Conservation (phyloP, 192 early-diverging fungal species). For the Coemansia sp. region DNA sequence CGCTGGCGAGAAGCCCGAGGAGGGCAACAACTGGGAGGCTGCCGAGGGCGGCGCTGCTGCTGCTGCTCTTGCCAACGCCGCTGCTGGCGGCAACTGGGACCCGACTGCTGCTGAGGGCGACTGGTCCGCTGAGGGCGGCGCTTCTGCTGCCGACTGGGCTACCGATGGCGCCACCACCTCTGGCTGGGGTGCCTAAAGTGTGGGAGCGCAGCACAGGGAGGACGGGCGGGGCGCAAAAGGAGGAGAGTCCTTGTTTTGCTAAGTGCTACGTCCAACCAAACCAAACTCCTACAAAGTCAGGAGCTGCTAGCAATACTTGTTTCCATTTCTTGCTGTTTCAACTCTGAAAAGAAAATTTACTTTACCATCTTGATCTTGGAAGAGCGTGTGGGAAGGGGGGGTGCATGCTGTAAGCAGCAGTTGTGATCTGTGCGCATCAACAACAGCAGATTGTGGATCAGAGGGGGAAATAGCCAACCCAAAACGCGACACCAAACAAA, state of each 20-base stretch:
- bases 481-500: too few species aligned
- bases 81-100: slow-evolving; percentile 51
- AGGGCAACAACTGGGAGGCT: slow-evolving; percentile 53
- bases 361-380: slow-evolving; percentile 2
- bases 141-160: slow-evolving; percentile 64
- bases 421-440: neutral
- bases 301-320: slow-evolving; percentile 6
- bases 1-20: slow-evolving; percentile 59
- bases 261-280: neutral
- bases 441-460: too few species aligned
- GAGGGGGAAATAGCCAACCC: too few species aligned
- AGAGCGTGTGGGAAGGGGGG: too few species aligned
- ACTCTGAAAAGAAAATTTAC: slow-evolving; percentile 2
- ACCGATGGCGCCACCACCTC: slow-evolving; percentile 56
- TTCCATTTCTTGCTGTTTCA: slow-evolving; percentile 6
- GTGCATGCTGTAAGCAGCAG: neutral
- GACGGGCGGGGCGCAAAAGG: too few species aligned
- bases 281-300: neutral
- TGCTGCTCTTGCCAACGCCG: slow-evolving; percentile 27
- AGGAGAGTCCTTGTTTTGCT: neutral
- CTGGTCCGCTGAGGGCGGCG: slow-evolving; percentile 46
- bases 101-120: slow-evolving; percentile 40
- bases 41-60: slow-evolving; percentile 47
- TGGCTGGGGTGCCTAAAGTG: slow-evolving; percentile 16
- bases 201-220: too few species aligned